A percentile compares a stretch with the other conserved stretches of the same genome.
phyloP scores from a whole-genome alignment of 805 yeast genomes.

The Myxozyma udenii region DNA sequence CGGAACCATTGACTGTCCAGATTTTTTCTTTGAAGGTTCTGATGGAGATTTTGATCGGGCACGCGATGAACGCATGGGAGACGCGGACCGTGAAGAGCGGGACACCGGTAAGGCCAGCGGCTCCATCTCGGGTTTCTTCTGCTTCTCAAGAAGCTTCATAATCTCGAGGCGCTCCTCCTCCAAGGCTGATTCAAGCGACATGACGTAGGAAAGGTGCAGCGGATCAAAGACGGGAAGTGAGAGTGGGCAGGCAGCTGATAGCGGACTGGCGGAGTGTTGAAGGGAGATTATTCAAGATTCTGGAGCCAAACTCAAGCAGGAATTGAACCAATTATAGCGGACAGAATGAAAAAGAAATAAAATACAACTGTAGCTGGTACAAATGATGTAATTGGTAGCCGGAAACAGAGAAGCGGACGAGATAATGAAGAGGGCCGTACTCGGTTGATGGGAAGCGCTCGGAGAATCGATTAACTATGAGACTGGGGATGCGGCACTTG shows the following conservation, averaged over 20 bases:
- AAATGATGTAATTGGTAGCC: too few relatives aligned
- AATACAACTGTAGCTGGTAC: too few relatives aligned
- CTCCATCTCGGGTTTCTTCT: conserved; percentile 3
- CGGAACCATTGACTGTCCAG: background rate
- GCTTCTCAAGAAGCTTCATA: conserved; percentile 26
- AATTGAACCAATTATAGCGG: too few relatives aligned
- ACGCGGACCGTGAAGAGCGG: conserved; percentile 22
- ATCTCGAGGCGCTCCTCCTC: conserved; percentile 34
- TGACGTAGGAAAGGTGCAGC: conserved; percentile 3
- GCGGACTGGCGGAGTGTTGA: background rate
- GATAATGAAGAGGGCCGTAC: too few relatives aligned
- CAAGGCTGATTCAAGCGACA: conserved; percentile 32
- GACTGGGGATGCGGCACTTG: too few relatives aligned
- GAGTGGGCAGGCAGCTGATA: background rate
- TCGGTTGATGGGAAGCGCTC: too few relatives aligned
- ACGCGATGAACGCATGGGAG: conserved; percentile 23
- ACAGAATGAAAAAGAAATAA: too few relatives aligned
- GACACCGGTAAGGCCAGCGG: conserved; percentile 8
- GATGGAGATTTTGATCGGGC: conserved; percentile 8
- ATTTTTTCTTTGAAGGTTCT: too few relatives aligned
- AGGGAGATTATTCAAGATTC: too few relatives aligned
- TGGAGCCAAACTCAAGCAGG: too few relatives aligned
- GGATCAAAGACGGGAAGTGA: background rate
- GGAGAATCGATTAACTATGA: too few relatives aligned
- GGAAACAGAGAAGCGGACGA: too few relatives aligned